These are phyloP conservation scores for Oryza glumipatula DNA, from an alignment of 176 grass and related monocot species.

Conservation along the genomic window DNA sequence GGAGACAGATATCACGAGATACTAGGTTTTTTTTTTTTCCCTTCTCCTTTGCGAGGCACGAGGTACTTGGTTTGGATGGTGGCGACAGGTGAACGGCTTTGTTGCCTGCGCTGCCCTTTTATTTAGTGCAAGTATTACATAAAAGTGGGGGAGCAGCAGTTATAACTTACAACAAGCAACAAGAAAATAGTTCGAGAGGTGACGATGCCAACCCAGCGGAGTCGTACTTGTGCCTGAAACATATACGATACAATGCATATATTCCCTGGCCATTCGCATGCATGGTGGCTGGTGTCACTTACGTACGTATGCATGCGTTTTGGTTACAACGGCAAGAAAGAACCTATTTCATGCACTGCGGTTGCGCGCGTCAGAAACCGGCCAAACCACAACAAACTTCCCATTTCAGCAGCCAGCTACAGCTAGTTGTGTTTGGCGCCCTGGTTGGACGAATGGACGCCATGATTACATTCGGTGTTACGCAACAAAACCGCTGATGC, in stretches of 20 bases:
- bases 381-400: background rate
- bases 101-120: background rate
- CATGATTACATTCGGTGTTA: too few relatives aligned
- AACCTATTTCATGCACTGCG: background rate
- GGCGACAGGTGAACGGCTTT: background rate
- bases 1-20: background rate
- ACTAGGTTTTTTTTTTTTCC: too few relatives aligned
- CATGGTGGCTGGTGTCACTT: background rate
- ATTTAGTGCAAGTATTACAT: too few relatives aligned
- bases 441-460: too few relatives aligned
- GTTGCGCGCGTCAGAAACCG: background rate
- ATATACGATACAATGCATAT: background rate
- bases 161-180: background rate
- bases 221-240: background rate
- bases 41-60: too few relatives aligned
- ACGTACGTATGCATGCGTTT: background rate
- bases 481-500: too few relatives aligned
- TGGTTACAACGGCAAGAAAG: background rate
- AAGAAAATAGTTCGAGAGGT: background rate
- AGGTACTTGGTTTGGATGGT: too few relatives aligned
- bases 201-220: too few relatives aligned
- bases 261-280: background rate
- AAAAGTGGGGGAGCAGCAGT: background rate
- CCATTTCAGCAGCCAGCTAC: background rate
- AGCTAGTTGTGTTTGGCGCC: too few relatives aligned